Evolutionary conservation across 2,329 filamentous ascomycete species (phyloP), one percentile per base, ranked within the genome.

Genomic region (Xylaria sp.): DNA sequence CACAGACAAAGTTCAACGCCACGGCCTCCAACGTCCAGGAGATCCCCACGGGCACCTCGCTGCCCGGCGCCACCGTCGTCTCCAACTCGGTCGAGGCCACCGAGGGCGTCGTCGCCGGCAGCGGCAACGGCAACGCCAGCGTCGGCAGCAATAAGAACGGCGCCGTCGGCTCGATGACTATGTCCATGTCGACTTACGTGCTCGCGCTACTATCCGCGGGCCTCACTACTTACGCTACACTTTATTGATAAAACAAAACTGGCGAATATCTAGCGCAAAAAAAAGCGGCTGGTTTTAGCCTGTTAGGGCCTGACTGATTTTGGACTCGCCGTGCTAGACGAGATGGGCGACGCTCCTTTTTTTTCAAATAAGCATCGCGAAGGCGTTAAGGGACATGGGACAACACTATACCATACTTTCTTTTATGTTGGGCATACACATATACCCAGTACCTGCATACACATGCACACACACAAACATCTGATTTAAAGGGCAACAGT

Each of bases 1-100:
- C 90, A 1, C 88, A 91, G 77, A 90, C 90, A 20, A 86, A 84
- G 59, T 90, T 89, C 78, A 87, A 91, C 75, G 81, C 84, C 4
- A 85, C 85, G 0, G 67, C 74, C 18, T 82, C 81, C 5, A 83
- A 83, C 57, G 78, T 91, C 18, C 71, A 83, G 41, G 87, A 90
- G 79, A 90, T 91, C 25, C 80, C 79, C 12, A 86, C 86, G 7
- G 78, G 78, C 13, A 74, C 78, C 20, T 73, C 82, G 0, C 83
- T 91, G 4, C 89, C 89, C 12, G 83, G 81, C n/a, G 87, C 87
- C 2, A 85, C 82, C 0, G 76, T 76, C 13, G 87, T 87, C 1
- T 69, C 77, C 2, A 83, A 85, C 55, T 78, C 86, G 0, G 84
- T 86, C 1, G 73, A 80, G 2, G 87, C 87, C 0, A 85, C 83